Base-by-base conservation (phyloP, 1,139 yeast genomes). In the Pichia sp. region DNA sequence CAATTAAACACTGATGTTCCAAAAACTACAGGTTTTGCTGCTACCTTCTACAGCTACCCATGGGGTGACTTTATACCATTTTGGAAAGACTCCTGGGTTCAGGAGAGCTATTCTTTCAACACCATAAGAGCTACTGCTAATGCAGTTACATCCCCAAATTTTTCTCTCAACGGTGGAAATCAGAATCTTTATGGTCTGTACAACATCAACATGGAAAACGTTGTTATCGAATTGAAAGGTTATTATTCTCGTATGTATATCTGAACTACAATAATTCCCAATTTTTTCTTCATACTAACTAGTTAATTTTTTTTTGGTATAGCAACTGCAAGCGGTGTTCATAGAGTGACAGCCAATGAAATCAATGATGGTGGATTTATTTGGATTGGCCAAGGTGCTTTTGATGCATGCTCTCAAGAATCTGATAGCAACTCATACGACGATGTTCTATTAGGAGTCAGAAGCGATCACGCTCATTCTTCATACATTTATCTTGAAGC, bases 361-460 rank as follows among this genome's bases (percentile, higher is more conserved):
- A 45, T 45, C 34, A 45, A 45, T 29, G 47, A 41, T 19, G 41
- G 47, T 40, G 15, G 31, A 5, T 34, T 36, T 19, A 7, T 67
- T 3, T 58, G 59, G 48, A 32, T 68, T 32, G 71, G 70, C 40
- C 50, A 52, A 29, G 59, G 57, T 51, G 71, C 68, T 4, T 66
- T 69, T 50, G 62, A 53, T 19, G 66, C 70, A 56, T 69, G 72
- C 58, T 45, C 54, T 19, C 53, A 55, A 43, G 38, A 42, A 15
- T 5, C 36, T 7, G 23, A 15, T 10, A 40, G n/a, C n/a, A 8
- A 46, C 5, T 30, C 62, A 26, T 48, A 45, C 10, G 38, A 44
- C 8, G 53, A 53, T 15, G 50, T 57, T 41, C 47, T 57, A 19
- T 45, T 57, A 23, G 57, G 50, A 41, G 55, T 45, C 11, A 49